Evolutionary conservation across 306 rosid species (phyloP), one percentile per base, ranked within the genome.

Genomic region (Vachellia pachyceras): DNA sequence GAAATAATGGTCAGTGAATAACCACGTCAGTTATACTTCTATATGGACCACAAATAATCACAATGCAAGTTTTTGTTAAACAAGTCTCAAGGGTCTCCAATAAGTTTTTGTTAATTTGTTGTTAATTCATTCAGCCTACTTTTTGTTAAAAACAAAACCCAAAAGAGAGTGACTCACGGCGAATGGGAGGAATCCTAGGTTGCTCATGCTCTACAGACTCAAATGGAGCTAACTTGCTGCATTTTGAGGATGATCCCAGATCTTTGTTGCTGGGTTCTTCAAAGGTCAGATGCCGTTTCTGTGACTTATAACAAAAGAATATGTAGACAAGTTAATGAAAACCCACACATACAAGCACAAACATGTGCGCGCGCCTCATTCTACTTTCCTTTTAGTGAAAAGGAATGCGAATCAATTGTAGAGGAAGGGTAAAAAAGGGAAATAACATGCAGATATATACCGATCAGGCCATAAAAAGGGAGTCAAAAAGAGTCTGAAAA

Each of bases 171-270:
- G 78, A 87, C 99, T 88, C 72, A 95, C 99, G 98, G 80, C 91
- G 94, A 84, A 93, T 89, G 14, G 98, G 94, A 79, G 96, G 89
- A 78, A 92, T 81, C 86, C 93, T 90, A 22, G 94, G 86, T 80
- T 87, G 94, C 75, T 93, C 90, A 63, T 79, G 90, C 85, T 94
- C 89, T 14, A 84, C 42, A 72, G 90, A 22, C 68, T 90, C 90
- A 83, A 90, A 80, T 73, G 94, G 37, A 12, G 88, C 46, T 29
- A 83, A 73, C 73, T 87, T 94, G 87, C 44, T 82, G 87, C 84
- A 88, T 84, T 88, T 93, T 72, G 96, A 88, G 80, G 97, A 91
- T 3, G 98, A 93, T 41, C 91, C 93, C 69, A 73, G 64, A 75
- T 92, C 89, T 80, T 89, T 87, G 75, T 37, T 84, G 80, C 84